Evolutionary conservation across 352 stramenopile species (phyloP).

Genomic region (Albugo candida): DNA sequence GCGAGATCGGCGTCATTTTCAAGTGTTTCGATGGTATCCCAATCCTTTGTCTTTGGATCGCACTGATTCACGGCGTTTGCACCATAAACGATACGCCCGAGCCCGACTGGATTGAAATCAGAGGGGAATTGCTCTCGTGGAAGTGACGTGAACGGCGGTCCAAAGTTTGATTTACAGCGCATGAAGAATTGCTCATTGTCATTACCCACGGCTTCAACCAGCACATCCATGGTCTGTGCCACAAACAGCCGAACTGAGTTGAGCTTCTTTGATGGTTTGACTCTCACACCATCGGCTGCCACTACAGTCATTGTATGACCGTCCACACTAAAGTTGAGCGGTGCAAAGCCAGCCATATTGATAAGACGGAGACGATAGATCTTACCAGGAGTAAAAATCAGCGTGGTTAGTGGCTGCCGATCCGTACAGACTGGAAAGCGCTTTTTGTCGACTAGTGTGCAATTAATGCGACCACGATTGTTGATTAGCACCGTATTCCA

Average conservation of each 20-base stretch:
- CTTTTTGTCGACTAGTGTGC: constrained; percentile 7
- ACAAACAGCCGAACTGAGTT: constrained; percentile 7
- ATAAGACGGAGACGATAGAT: constrained; percentile 20
- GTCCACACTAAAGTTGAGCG: constrained; percentile 20
- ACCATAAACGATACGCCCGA: too few relatives aligned
- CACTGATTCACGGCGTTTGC: too few relatives aligned
- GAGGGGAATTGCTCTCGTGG: too few relatives aligned
- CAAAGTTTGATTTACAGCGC: too few relatives aligned
- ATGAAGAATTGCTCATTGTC: too few relatives aligned
- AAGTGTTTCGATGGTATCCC: too few relatives aligned
- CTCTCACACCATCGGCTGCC: constrained; percentile 12
- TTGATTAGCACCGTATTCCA: constrained; percentile 22
- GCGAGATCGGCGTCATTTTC: too few relatives aligned
- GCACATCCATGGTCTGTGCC: too few relatives aligned
- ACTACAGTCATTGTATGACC: constrained; percentile 17
- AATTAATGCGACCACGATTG: constrained; percentile 19
- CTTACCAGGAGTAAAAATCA: constrained; percentile 12
- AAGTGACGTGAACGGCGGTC: too few relatives aligned
- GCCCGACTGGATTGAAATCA: too few relatives aligned
- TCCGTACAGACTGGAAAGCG: constrained; percentile 8
- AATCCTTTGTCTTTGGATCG: too few relatives aligned
- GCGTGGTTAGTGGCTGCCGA: constrained; percentile 9
- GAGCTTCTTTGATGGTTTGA: constrained; percentile 13
- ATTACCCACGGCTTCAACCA: too few relatives aligned
- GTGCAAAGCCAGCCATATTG: constrained; percentile 17